Evolutionary conservation across 805 yeast genomes (phyloP).

Genomic region (Yamadazyma paraphyllophila): DNA sequence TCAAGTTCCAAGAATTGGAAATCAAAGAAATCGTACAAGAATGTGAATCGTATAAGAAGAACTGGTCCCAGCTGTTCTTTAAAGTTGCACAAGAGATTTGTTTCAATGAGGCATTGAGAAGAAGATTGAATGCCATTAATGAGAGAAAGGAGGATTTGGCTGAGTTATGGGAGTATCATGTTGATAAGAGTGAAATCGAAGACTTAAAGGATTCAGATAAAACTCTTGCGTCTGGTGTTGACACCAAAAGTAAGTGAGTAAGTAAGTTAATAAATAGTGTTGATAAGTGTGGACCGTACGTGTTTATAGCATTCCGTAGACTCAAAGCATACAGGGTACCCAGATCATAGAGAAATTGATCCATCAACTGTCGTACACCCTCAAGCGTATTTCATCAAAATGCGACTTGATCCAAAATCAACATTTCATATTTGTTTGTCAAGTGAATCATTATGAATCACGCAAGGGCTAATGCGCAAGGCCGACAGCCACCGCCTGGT

Average conservation of each 20-base stretch:
- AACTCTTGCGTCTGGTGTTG: conserved; percentile 1
- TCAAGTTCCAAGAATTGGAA: conserved; percentile 78
- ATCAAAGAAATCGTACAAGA: conserved; percentile 71
- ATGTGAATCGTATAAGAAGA: conserved; percentile 68
- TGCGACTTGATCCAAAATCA: neutral
- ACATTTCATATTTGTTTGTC: neutral
- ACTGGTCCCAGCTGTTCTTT: conserved; percentile 77
- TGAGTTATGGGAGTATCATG: conserved; percentile 31
- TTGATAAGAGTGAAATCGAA: conserved; percentile 5
- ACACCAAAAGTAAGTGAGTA: conserved; percentile 9
- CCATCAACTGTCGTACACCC: no score
- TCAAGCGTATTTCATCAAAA: neutral
- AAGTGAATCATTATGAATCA: neutral
- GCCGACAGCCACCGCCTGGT: conserved; percentile 2
- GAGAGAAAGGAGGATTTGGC: conserved; percentile 33
- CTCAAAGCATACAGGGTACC: no score
- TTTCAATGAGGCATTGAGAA: conserved; percentile 85
- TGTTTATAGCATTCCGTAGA: no score
- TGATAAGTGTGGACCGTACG: no score
- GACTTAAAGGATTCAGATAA: neutral
- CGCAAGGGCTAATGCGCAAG: conserved; percentile 1
- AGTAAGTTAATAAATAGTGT: neutral
- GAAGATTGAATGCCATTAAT: conserved; percentile 57
- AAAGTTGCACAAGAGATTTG: conserved; percentile 85
- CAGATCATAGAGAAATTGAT: no score